Evolutionary conservation across 148 eudicot species (phyloP), one percentile per base, ranked within the genome.

Genomic region (Nepenthes gracilis): DNA sequence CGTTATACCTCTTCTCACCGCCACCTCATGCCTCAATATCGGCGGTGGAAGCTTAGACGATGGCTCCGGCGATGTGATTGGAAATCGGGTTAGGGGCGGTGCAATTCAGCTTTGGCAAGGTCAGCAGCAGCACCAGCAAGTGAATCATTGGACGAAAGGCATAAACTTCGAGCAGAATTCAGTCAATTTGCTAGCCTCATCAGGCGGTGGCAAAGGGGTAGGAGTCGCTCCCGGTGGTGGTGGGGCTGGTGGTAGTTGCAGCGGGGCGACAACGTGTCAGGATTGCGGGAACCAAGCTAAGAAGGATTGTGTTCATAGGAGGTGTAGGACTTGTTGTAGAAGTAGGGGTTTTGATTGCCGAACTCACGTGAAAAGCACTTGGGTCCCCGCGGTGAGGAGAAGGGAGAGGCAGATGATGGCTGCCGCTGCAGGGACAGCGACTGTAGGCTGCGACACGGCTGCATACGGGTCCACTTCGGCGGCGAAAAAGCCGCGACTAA

Each of bases 241-340:
- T 1, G 65, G 57, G 2, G 37, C 57, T 60, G 70, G 3, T 11
- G 11, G 53, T 32, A 13, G n/a, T 0, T 60, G 69, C 0, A 70
- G 60, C 2, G 67, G 58, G 2, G 58, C 77, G 1, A 40, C 83
- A 14, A 83, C 87, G 11, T 92, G 96, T 48, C 90, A 80, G 40
- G 96, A 92, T 38, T 92, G 96, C 5, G 96, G 96, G 0, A 92
- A 92, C 70, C 98, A 92, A 59, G 94, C 98, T 0, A 92, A 92
- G 77, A 92, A 92, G 64, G 98, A 92, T 58, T 92, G 98, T 14
- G 71, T 58, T n/a, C 95, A 88, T 47, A 49, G 88, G 43, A 66
- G 98, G 69, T 92, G 98, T 60, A 74, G 98, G 58, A 88, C 98
- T 58, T 92, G 98, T 48, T 92, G 98, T 62, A 84, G 85, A 59